Conservation (phyloP, 306 rosid species). For the Argentina anserina region DNA sequence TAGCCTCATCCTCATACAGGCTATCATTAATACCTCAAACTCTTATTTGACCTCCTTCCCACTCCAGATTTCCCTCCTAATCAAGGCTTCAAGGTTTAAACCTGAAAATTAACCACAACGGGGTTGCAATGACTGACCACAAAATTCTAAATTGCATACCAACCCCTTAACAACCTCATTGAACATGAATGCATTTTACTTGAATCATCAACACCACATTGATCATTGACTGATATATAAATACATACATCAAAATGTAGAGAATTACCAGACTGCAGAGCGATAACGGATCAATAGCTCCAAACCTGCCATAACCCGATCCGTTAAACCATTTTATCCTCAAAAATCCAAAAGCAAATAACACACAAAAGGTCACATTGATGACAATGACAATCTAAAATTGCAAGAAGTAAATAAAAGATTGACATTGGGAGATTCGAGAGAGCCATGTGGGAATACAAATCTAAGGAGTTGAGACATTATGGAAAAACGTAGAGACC, state of each 20-base stretch:
- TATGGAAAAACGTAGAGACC: not conserved
- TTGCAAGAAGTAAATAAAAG: not conserved
- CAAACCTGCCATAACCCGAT: slow-evolving; percentile 23
- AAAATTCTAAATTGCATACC: not conserved
- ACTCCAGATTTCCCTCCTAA: slow-evolving; percentile 37
- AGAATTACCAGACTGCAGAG: slow-evolving; percentile 12
- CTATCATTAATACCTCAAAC: slow-evolving; percentile 16
- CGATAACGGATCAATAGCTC: slow-evolving; percentile 18
- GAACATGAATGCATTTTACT: not conserved
- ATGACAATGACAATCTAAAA: not conserved
- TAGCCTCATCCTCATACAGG: not conserved
- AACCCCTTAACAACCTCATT: not conserved
- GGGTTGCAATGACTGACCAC: not conserved
- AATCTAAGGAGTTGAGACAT: not conserved
- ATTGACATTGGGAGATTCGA: slow-evolving; percentile 8
- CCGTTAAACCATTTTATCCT: slow-evolving; percentile 5
- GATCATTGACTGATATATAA: not conserved
- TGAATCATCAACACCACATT: not conserved
- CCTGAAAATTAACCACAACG: slow-evolving; percentile 32
- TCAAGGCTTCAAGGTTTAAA: slow-evolving; percentile 27
- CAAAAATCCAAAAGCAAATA: not conserved
- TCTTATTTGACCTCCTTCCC: slow-evolving; percentile 12
- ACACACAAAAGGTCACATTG: not conserved
- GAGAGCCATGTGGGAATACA: not conserved
- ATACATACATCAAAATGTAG: not conserved